phyloP scores from a whole-genome alignment of 345 rosid species.

The Gynandropsis gynandra region DNA sequence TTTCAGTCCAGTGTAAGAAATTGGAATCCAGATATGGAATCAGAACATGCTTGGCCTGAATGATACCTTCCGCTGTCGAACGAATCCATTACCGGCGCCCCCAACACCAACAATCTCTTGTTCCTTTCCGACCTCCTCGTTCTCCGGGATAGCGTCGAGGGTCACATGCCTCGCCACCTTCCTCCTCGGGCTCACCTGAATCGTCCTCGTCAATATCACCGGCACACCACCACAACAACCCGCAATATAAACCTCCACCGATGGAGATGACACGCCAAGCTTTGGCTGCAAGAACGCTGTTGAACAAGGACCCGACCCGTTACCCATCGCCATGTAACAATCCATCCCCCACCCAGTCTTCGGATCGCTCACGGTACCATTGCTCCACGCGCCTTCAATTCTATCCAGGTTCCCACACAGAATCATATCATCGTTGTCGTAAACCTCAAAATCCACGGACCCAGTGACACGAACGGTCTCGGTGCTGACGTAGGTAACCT shows the following conservation, averaged over 20 bases:
- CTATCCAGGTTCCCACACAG: conserved; percentile 80
- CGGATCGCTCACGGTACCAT: conserved; percentile 36
- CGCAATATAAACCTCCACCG: conserved; percentile 78
- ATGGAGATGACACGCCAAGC: conserved; percentile 56
- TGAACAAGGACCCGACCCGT: conserved; percentile 26
- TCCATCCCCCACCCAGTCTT: conserved; percentile 76
- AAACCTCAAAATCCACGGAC: conserved; percentile 71
- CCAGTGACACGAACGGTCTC: conserved; percentile 74
- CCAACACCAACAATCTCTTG: conserved; percentile 12
- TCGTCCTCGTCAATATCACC: conserved; percentile 75
- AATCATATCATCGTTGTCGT: conserved; percentile 41
- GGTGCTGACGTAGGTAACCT: conserved; percentile 84
- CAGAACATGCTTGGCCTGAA: neutral
- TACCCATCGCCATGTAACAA: conserved; percentile 51
- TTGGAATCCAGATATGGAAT: neutral
- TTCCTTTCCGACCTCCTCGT: conserved; percentile 61
- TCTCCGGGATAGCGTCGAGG: conserved; percentile 85
- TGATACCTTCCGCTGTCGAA: conserved; percentile 45
- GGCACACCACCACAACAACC: conserved; percentile 85
- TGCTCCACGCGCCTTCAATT: conserved; percentile 55
- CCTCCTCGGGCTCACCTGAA: conserved; percentile 60
- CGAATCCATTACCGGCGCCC: conserved; percentile 21
- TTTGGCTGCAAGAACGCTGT: conserved; percentile 51
- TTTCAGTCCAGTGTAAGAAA: conserved; percentile 5
- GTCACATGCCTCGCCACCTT: conserved; percentile 43